A percentile compares a stretch with the other conserved stretches of the same genome.
phyloP scores from a whole-genome alignment of 2,329 filamentous ascomycete genomes.

The Aspergillaceae sp. region DNA sequence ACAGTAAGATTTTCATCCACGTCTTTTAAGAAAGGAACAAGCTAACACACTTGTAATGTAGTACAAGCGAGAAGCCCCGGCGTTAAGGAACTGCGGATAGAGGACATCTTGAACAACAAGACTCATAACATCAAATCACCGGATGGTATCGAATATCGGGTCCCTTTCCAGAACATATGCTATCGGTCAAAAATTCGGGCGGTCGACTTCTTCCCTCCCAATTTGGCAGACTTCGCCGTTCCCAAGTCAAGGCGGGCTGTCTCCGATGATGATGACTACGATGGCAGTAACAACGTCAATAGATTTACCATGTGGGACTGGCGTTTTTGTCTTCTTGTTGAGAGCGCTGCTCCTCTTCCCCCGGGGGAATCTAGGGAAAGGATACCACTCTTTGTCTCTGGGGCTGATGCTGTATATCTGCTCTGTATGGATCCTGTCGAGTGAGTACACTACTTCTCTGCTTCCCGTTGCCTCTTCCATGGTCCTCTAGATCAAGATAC shows the following conservation, averaged over 20 bases:
- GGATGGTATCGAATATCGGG: constrained; percentile 33
- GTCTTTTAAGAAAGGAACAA: background rate
- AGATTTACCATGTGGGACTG: constrained; percentile 58
- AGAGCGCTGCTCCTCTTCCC: constrained; percentile 50
- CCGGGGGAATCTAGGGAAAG: constrained; percentile 35
- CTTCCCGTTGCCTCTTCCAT: too few species aligned
- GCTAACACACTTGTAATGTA: constrained; percentile 16
- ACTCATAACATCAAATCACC: constrained; percentile 40
- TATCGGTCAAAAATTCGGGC: constrained; percentile 66
- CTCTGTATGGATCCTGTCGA: constrained; percentile 47
- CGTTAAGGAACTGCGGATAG: constrained; percentile 31
- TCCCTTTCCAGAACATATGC: constrained; percentile 67
- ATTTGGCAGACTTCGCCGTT: constrained; percentile 62
- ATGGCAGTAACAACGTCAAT: constrained; percentile 20
- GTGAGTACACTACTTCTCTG: constrained; percentile 32
- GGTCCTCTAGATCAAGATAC: too few species aligned
- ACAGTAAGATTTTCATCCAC: constrained; percentile 27
- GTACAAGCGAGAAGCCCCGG: constrained; percentile 42
- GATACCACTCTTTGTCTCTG: constrained; percentile 62
- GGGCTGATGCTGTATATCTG: constrained; percentile 47
- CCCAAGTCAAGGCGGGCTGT: constrained; percentile 42
- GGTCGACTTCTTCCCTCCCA: constrained; percentile 66
- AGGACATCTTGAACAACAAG: constrained; percentile 43
- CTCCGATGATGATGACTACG: constrained; percentile 21
- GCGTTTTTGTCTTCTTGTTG: constrained; percentile 70